A percentile compares a stretch with the other conserved stretches of the same genome.
Evolutionary conservation across 495 filamentous ascomycete genomes (phyloP).

Genomic region (Xylaria castorea): DNA sequence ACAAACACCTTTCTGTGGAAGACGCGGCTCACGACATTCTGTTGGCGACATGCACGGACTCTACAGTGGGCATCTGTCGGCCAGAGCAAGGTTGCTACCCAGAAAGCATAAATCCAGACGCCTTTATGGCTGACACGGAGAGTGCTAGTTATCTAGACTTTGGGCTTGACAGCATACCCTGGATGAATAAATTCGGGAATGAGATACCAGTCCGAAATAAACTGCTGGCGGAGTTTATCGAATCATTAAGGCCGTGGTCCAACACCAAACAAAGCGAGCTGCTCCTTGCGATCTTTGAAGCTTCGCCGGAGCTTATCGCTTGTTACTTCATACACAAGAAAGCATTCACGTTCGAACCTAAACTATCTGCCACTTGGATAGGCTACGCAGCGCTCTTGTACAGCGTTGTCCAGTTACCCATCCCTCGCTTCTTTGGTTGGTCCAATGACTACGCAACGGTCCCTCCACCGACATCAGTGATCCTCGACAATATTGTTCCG

Average conservation of each 20-base stretch:
- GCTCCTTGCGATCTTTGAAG: slow-evolving; percentile 76
- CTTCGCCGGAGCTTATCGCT: slow-evolving; percentile 82
- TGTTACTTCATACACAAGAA: slow-evolving; percentile 82
- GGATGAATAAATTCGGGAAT: slow-evolving; percentile 69
- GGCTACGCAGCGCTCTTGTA: slow-evolving; percentile 89
- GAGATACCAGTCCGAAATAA: slow-evolving; percentile 77
- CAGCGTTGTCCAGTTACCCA: slow-evolving; percentile 72
- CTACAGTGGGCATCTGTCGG: slow-evolving; percentile 71
- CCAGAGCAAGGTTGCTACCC: slow-evolving; percentile 76
- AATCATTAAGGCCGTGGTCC: slow-evolving; percentile 82
- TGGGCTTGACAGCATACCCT: slow-evolving; percentile 70
- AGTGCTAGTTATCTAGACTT: slow-evolving; percentile 64
- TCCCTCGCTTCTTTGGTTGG: slow-evolving; percentile 72
- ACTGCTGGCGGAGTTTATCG: slow-evolving; percentile 74
- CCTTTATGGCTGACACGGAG: slow-evolving; percentile 45
- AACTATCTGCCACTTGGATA: slow-evolving; percentile 90
- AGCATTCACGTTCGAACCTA: slow-evolving; percentile 87
- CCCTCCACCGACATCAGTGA: slow-evolving; percentile 76
- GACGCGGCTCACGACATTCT: slow-evolving; percentile 74
- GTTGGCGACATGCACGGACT: slow-evolving; percentile 71
- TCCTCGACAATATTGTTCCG: slow-evolving; percentile 88
- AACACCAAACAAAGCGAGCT: slow-evolving; percentile 82
- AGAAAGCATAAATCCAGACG: slow-evolving; percentile 65
- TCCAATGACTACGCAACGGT: slow-evolving; percentile 59
- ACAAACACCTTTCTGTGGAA: slow-evolving; percentile 52